Evolutionary conservation across 306 rosid genomes (phyloP).

Genomic region (Citrullus amarus): DNA sequence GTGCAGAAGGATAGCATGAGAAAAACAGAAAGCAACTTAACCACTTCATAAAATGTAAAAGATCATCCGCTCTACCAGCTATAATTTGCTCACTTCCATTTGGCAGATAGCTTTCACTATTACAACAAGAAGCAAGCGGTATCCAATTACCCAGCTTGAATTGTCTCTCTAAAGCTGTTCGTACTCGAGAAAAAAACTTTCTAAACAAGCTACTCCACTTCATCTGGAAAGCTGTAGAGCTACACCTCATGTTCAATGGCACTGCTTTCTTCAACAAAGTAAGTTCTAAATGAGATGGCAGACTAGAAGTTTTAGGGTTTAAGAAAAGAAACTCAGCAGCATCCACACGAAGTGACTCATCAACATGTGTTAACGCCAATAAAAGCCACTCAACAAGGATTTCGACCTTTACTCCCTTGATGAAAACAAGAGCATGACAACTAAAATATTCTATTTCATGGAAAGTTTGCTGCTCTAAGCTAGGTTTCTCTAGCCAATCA

Average conservation of each 20-base stretch:
- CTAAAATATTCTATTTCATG: slow-evolving; percentile 20
- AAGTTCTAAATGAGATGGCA: slow-evolving; percentile 88
- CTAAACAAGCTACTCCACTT: slow-evolving; percentile 94
- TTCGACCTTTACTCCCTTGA: slow-evolving; percentile 65
- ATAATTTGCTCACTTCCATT: slow-evolving; percentile 29
- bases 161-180: slow-evolving; percentile 88
- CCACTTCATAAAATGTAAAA: slow-evolving; percentile 91
- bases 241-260: slow-evolving; percentile 92
- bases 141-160: slow-evolving; percentile 75
- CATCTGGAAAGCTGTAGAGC: slow-evolving; percentile 95
- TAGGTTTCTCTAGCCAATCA: slow-evolving; percentile 46
- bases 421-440: slow-evolving; percentile 45
- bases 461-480: slow-evolving; percentile 12
- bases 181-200: slow-evolving; percentile 82
- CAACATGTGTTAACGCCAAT: slow-evolving; percentile 81
- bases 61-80: slow-evolving; percentile 55
- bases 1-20: slow-evolving; percentile 97
- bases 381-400: slow-evolving; percentile 79
- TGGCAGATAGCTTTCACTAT: slow-evolving; percentile 19
- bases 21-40: slow-evolving; percentile 81
- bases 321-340: slow-evolving; percentile 87
- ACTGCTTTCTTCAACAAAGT: slow-evolving; percentile 71
- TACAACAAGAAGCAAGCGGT: slow-evolving; percentile 30
- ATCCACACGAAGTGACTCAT: slow-evolving; percentile 90
- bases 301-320: slow-evolving; percentile 83